These are phyloP conservation scores for Huntiella moniliformis DNA, from an alignment of 2,329 filamentous ascomycete species.

Conservation along the genomic window DNA sequence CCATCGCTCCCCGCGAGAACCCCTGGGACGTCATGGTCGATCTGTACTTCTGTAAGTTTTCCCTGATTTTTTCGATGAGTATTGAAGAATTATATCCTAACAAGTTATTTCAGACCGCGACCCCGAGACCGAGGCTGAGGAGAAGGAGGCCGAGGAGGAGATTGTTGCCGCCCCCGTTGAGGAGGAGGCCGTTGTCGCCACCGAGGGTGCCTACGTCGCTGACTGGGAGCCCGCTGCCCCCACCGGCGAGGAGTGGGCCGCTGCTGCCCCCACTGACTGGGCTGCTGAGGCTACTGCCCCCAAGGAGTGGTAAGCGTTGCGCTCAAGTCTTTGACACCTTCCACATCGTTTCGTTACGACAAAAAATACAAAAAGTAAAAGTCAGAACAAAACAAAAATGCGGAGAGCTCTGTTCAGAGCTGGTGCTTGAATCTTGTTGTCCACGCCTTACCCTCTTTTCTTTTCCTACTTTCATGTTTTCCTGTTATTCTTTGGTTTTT, in stretches of 20 bases:
- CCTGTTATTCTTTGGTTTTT: constrained; percentile 5
- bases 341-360: constrained; percentile 9
- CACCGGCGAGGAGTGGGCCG: constrained; percentile 44
- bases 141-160: constrained; percentile 92
- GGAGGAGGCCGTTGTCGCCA: constrained; percentile 50
- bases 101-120: constrained; percentile 52
- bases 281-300: constrained; percentile 34
- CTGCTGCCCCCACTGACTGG: constrained; percentile 53
- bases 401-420: constrained; percentile 9
- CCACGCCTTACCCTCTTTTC: constrained; percentile 4
- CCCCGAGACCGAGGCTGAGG: constrained; percentile 98
- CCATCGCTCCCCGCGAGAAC: constrained; percentile 84
- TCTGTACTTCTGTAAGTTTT: constrained; percentile 80
- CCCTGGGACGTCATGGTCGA: constrained; percentile 99
- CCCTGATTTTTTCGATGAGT: background rate
- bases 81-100: background rate
- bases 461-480: constrained; percentile 8
- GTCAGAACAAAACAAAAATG: constrained; percentile 12
- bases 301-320: constrained; percentile 34
- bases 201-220: constrained; percentile 59
- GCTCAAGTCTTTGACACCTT: constrained; percentile 2
- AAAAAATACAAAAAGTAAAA: constrained; percentile 13
- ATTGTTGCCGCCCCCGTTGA: constrained; percentile 56
- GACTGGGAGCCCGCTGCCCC: constrained; percentile 70
- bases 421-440: constrained; percentile 7